A percentile compares a stretch with the other conserved stretches of the same genome.
Evolutionary conservation across 2,329 filamentous ascomycete genomes (phyloP).

Genomic region (Albifimbria verrucaria): DNA sequence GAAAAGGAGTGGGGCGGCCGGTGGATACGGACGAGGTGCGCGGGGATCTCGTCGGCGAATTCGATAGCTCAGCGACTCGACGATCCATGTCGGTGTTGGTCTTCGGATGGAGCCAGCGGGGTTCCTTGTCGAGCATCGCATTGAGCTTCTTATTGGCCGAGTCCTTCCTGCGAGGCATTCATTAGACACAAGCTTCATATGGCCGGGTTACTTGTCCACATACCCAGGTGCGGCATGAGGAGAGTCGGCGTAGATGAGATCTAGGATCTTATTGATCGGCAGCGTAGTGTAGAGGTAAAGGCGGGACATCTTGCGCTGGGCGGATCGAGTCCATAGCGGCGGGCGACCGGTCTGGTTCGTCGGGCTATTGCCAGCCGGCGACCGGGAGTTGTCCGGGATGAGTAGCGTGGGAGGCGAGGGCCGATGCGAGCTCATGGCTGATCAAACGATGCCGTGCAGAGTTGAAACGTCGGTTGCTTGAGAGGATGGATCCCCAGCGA

Average conservation of each 20-base stretch:
- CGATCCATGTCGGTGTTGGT: constrained; percentile 48
- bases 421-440: constrained; percentile 5
- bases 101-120: constrained; percentile 53
- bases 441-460: neutral
- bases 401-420: constrained; percentile 7
- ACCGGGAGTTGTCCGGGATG: constrained; percentile 15
- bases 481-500: neutral
- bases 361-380: constrained; percentile 25
- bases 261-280: constrained; percentile 46
- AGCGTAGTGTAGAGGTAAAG: constrained; percentile 57
- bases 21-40: constrained; percentile 12
- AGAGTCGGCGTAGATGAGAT: constrained; percentile 39
- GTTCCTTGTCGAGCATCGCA: constrained; percentile 54
- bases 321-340: constrained; percentile 51
- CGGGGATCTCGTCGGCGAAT: constrained; percentile 30
- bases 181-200: neutral
- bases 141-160: constrained; percentile 58
- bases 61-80: constrained; percentile 42
- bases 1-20: constrained; percentile 11
- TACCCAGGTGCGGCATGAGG: constrained; percentile 46
- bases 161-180: constrained; percentile 41
- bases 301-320: constrained; percentile 50
- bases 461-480: neutral
- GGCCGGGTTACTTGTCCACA: constrained; percentile 13
- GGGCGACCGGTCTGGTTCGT: constrained; percentile 44